These are phyloP conservation scores for Colletotrichum ledebouriae DNA, from an alignment of 2,329 filamentous ascomycete genomes.

Conservation along the genomic window DNA sequence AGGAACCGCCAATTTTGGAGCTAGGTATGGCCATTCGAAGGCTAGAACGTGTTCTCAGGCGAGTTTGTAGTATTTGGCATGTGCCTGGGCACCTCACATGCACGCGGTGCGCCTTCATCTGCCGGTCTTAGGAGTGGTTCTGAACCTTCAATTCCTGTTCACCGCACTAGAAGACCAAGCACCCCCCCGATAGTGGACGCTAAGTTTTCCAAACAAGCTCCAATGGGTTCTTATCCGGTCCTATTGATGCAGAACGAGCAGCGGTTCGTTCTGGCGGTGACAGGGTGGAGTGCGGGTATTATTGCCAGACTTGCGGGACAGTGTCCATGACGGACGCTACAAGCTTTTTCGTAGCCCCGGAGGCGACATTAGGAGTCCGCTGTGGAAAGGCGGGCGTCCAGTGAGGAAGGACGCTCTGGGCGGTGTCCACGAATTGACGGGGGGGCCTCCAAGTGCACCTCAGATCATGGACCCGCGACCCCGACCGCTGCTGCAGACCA, in stretches of 20 bases:
- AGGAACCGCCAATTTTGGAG: conserved; percentile 1
- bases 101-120: not conserved
- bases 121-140: not conserved
- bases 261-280: conserved; percentile 42
- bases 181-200: conserved; percentile 25
- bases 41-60: not conserved
- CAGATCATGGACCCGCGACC: conserved; percentile 27
- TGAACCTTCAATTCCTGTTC: not conserved
- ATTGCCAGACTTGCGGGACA: conserved; percentile 28
- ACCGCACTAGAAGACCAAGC: not conserved
- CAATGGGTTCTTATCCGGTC: conserved; percentile 30
- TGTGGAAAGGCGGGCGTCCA: conserved; percentile 26
- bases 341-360: conserved; percentile 31
- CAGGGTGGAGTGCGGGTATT: conserved; percentile 38
- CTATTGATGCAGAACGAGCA: conserved; percentile 37
- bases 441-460: conserved; percentile 10
- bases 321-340: conserved; percentile 14
- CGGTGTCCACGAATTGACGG: conserved; percentile 23
- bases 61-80: not conserved
- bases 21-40: conserved; percentile 1
- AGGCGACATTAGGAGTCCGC: conserved; percentile 30
- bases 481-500: conserved; percentile 24
- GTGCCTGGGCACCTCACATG: not conserved
- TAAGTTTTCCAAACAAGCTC: conserved; percentile 38
- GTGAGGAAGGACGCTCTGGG: conserved; percentile 16